phyloP scores from a whole-genome alignment of 495 filamentous ascomycete genomes.

The Pyronema domesticum region DNA sequence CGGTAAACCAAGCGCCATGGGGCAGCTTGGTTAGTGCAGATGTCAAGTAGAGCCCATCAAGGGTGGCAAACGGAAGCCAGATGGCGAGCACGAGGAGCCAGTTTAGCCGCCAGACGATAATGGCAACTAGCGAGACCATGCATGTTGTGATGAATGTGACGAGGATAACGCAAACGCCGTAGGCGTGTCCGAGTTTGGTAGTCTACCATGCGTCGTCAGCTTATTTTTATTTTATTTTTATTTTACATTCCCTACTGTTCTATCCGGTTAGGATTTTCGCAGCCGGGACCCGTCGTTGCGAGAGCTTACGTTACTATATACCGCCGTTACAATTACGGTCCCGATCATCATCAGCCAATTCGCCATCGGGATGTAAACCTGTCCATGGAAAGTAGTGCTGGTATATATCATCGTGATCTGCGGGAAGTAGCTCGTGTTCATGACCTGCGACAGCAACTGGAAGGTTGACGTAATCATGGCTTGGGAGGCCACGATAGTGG shows the following conservation, averaged over 20 bases:
- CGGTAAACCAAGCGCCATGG: conserved; percentile 56
- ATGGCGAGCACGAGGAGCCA: conserved; percentile 37
- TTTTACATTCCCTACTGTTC: too few species aligned
- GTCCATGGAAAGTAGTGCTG: conserved; percentile 45
- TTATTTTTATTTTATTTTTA: too few species aligned
- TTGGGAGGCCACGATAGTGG: conserved; percentile 58
- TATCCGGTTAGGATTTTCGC: too few species aligned
- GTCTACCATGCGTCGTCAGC: conserved; percentile 23
- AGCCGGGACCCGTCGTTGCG: background rate
- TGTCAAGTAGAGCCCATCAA: conserved; percentile 50
- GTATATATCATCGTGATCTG: conserved; percentile 54
- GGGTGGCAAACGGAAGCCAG: conserved; percentile 42
- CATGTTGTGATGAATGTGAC: conserved; percentile 59
- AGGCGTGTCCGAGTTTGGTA: conserved; percentile 33
- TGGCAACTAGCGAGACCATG: conserved; percentile 47
- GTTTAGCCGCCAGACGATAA: conserved; percentile 48
- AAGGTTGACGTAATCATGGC: conserved; percentile 64
- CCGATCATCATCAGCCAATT: conserved; percentile 63
- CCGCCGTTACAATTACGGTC: conserved; percentile 51
- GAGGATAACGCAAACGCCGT: conserved; percentile 53
- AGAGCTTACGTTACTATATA: conserved; percentile 46
- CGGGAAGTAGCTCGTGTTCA: conserved; percentile 58
- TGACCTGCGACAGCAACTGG: conserved; percentile 50
- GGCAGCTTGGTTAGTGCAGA: conserved; percentile 52
- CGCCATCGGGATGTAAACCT: conserved; percentile 51